Conservation (phyloP, 306 rosid genomes). For the Prinsepia uniflora region DNA sequence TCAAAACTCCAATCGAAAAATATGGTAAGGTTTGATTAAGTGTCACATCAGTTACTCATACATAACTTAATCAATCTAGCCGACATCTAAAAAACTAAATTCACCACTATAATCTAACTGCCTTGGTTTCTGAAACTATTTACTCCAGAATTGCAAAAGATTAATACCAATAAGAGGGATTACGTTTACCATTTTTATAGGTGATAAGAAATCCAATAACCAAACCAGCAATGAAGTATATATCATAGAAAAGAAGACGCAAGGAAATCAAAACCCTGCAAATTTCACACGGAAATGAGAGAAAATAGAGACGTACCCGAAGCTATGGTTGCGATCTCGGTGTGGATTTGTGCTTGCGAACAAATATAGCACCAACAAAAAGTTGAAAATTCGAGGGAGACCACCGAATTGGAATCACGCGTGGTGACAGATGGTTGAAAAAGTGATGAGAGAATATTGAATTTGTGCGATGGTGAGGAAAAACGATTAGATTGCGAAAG, state of each 20-base stretch:
- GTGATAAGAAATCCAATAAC: no score
- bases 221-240: no score
- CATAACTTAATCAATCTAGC: background rate
- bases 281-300: background rate
- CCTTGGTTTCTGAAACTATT: no score
- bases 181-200: no score
- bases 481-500: background rate
- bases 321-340: constrained; percentile 17
- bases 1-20: background rate
- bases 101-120: no score
- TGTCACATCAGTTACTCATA: background rate
- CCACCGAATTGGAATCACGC: constrained; percentile 30
- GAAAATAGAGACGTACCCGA: constrained; percentile 13
- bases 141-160: no score
- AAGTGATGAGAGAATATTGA: constrained; percentile 9
- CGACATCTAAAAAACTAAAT: background rate
- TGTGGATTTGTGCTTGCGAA: background rate
- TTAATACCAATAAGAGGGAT: no score
- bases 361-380: constrained; percentile 11
- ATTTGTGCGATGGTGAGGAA: background rate
- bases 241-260: background rate
- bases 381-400: constrained; percentile 18
- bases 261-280: background rate
- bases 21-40: background rate
- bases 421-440: background rate